Evolutionary conservation across 2,329 filamentous ascomycete species (phyloP).

Genomic region (Cercospora janseana): DNA sequence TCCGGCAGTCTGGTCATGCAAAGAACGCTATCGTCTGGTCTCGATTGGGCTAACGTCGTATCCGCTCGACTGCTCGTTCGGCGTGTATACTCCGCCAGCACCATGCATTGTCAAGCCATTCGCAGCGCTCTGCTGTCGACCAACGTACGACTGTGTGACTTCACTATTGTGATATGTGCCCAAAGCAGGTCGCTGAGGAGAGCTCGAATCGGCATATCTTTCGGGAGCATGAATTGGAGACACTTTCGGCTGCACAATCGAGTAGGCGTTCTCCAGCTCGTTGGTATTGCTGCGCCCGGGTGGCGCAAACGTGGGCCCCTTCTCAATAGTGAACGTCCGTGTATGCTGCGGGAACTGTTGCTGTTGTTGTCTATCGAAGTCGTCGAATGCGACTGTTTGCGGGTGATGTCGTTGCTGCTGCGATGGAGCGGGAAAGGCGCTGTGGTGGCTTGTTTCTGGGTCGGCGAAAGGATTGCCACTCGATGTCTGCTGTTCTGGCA

Average conservation of each 20-base stretch:
- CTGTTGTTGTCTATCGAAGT: conserved; percentile 17
- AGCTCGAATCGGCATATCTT: conserved; percentile 14
- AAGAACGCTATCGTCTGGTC: conserved; percentile 11
- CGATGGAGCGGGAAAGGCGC: conserved; percentile 14
- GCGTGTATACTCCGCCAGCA: conserved; percentile 18
- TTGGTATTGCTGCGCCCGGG: conserved; percentile 24
- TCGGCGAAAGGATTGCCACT: conserved; percentile 45
- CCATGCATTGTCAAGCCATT: conserved; percentile 51
- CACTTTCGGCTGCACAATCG: conserved; percentile 16
- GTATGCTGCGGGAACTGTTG: conserved; percentile 13
- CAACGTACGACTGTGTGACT: conserved; percentile 44
- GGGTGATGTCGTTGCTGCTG: conserved; percentile 16
- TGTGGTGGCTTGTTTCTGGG: conserved; percentile 34
- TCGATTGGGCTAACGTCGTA: conserved; percentile 26
- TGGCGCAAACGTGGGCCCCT: conserved; percentile 22
- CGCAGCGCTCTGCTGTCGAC: conserved; percentile 45
- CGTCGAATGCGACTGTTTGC: conserved; percentile 28
- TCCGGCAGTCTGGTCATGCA: background rate
- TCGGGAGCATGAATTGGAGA: conserved; percentile 21
- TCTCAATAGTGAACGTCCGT: conserved; percentile 28
- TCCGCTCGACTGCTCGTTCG: conserved; percentile 15
- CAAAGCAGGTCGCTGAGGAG: conserved; percentile 25
- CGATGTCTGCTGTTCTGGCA: conserved; percentile 15
- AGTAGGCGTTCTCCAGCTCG: conserved; percentile 32
- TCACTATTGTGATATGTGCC: conserved; percentile 35